Base-by-base conservation (phyloP, 2,329 filamentous ascomycete genomes). In the Colletotrichum somersetense region DNA sequence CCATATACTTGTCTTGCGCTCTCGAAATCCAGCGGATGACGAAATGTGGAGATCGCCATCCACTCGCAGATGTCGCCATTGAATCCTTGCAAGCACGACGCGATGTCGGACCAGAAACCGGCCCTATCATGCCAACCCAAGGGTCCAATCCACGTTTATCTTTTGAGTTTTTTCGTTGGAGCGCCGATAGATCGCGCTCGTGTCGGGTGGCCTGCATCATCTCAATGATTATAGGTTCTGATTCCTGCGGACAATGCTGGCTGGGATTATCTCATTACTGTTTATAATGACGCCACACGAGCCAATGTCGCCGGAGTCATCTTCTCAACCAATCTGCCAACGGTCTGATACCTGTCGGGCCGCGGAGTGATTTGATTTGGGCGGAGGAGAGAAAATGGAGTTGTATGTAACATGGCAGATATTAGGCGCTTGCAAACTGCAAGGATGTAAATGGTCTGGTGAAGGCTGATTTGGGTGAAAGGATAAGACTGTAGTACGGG, bases 1-100 rank as follows among this genome's bases (percentile, higher is more conserved):
- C 16, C 2, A 12, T 48, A 30, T 30, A 5, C 30, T 30, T 30
- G 16, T 44, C 35, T 55, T 58, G 50, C 68, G 52, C 40, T n/a
- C 42, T 67, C 3, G 38, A 53, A 53, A 58, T 26, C 58, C 58
- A 44, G 50, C 48, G 57, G 46, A 58, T 57, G 64, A 38, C 57
- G 44, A 62, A n/a, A 44, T 35, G 65, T 68, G 68, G 65, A 63
- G 65, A 10, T 46, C 50, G 6, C 8, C 10, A 46, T 46, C 52
- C 44, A 44, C 68, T 52, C 16, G 46, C 10, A 42, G 65, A 71
- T 68, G 68, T 71, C 68, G 68, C 65, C 57, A 71, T 68, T 57
- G 68, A 26, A 71, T 58, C 68, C 68, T 58, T 68, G 68, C 30
- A 71, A 71, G 68, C 68, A 71, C 58, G 68, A 57, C 42, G 68